Evolutionary conservation across 306 rosid genomes (phyloP), one percentile per base, ranked within the genome.

Genomic region (Quercus bicolor): DNA sequence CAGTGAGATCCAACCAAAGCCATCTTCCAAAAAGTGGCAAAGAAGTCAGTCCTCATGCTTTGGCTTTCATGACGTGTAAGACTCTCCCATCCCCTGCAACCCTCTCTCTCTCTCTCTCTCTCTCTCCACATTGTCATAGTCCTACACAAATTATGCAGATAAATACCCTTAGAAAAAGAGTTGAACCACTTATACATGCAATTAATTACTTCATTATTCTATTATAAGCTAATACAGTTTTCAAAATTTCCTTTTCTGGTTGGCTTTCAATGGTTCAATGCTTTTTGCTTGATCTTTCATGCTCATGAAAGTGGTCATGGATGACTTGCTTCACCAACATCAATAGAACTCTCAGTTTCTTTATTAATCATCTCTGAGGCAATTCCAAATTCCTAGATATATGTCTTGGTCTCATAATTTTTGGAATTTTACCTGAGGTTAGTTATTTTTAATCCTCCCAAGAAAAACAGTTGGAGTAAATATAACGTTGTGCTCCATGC

Each of bases 401-500:
- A 66, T 68, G 76, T 61, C 15, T 76, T 74, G 81, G 73, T 77
- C 81, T 66, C 79, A 73, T 72, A 78, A 70, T 82, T 88, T 65
- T 61, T 75, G 69, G 61, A 72, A 40, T 51, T 79, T 80, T 74
- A 29, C 43, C 56, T 73, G 57, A 20, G 62, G 14, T 68, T 83
- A 70, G 76, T 79, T 59, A 5, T 61, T 61, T 75, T 80, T 66
- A 51, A 69, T 81, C 82, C 59, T 74, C 56, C 40, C 43, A 54
- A 62, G 54, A 66, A 78, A 73, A 84, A 76, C 4, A 19, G 15
- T 2, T 34, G 9, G n/a, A 65, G 64, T 53, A 29, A 4, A 20
- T 77, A 61, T 53, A 59, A 78, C 68, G 72, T 68, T 79, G 84
- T 90, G 85, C 77, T 84, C 74, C 79, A 77, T 72, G 57, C 31